Evolutionary conservation across 345 rosid species (phyloP).

Genomic region (Euphorbia tirucalli): DNA sequence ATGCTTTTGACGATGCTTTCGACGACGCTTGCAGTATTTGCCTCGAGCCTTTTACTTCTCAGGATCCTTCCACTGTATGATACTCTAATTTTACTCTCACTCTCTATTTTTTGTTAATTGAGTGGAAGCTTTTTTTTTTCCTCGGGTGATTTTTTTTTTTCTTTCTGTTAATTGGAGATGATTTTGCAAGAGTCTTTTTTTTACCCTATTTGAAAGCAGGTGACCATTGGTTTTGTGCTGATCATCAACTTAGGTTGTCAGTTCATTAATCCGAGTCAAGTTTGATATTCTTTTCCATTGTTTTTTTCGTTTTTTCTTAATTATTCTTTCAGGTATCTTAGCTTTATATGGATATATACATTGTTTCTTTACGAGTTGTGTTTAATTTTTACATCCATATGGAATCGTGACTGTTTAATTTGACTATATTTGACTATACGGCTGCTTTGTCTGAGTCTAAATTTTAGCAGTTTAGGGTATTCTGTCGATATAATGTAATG

Average conservation of each 20-base stretch:
- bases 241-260: no score
- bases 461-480: background rate
- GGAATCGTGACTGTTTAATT: background rate
- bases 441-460: background rate
- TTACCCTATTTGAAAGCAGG: no score
- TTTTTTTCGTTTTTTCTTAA: background rate
- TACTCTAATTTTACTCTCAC: background rate
- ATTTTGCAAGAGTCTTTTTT: no score
- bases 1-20: conserved; percentile 36
- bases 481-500: no score
- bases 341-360: background rate
- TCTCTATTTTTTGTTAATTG: no score
- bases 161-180: background rate
- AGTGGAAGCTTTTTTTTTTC: no score
- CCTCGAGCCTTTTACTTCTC: conserved; percentile 66
- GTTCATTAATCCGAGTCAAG: background rate
- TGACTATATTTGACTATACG: background rate
- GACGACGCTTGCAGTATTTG: conserved; percentile 91
- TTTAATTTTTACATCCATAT: no score
- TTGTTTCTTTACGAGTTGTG: background rate
- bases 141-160: background rate
- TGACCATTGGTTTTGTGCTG: no score
- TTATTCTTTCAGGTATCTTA: background rate
- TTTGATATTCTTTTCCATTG: background rate
- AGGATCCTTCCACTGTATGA: conserved; percentile 65